Evolutionary conservation across 1,139 yeast species (phyloP).

Genomic region (Zygoascus hellenicus): DNA sequence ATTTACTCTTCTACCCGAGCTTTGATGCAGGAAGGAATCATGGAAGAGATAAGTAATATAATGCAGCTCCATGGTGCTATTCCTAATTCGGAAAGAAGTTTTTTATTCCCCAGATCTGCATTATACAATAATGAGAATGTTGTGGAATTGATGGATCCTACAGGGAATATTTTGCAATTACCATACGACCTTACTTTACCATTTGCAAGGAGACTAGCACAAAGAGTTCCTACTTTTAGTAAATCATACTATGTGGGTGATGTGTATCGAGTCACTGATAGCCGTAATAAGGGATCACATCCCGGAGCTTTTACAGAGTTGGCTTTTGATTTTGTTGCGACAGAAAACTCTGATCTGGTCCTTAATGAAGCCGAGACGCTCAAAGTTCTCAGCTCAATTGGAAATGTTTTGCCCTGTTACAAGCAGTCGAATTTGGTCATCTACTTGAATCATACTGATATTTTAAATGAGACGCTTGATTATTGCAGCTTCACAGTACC

Average conservation of each 20-base stretch:
- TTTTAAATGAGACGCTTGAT: constrained; percentile 66
- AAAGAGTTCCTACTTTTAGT: constrained; percentile 47
- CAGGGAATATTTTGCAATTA: constrained; percentile 80
- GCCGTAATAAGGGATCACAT: constrained; percentile 43
- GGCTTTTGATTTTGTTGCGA: constrained; percentile 68
- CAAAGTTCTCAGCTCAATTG: constrained; percentile 70
- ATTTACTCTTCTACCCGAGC: constrained; percentile 15
- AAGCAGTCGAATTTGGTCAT: constrained; percentile 49
- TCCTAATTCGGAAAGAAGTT: constrained; percentile 53
- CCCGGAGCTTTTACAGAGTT: constrained; percentile 78
- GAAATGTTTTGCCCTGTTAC: constrained; percentile 60
- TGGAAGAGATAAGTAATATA: constrained; percentile 50
- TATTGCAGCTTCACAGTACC: constrained; percentile 73
- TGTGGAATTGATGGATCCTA: constrained; percentile 74
- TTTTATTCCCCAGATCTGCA: constrained; percentile 77
- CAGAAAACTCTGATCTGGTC: constrained; percentile 38
- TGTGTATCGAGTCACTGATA: constrained; percentile 66
- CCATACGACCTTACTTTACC: constrained; percentile 90
- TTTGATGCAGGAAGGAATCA: constrained; percentile 37
- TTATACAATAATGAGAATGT: constrained; percentile 56
- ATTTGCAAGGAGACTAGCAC: constrained; percentile 75
- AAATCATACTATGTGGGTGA: constrained; percentile 66
- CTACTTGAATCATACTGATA: constrained; percentile 72
- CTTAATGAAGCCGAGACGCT: constrained; percentile 83
- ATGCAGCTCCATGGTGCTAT: constrained; percentile 84